Evolutionary conservation across 2,329 filamentous ascomycete genomes (phyloP).

Genomic region (Fusarium miscanthi): DNA sequence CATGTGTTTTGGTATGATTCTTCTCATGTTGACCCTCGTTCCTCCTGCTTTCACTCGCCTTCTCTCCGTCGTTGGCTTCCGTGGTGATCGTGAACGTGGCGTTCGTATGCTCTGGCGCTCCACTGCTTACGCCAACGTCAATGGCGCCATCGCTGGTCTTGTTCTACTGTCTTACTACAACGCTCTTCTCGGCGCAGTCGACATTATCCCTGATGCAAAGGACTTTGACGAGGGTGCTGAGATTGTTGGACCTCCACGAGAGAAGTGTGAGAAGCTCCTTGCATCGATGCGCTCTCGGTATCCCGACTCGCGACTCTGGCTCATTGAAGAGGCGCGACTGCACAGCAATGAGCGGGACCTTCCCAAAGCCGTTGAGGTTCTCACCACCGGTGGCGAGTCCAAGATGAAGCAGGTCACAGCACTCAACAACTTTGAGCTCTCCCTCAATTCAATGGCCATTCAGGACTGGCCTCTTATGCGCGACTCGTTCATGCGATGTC

Average conservation of each 20-base stretch:
- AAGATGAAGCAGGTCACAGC: conserved; percentile 91
- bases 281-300: conserved; percentile 80
- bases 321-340: conserved; percentile 87
- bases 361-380: conserved; percentile 72
- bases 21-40: conserved; percentile 90
- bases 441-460: conserved; percentile 80
- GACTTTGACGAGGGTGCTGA: conserved; percentile 67
- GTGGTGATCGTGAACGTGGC: conserved; percentile 85
- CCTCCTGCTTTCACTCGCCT: conserved; percentile 91
- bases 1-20: conserved; percentile 88
- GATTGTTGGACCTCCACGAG: conserved; percentile 76
- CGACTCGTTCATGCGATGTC: conserved; percentile 77
- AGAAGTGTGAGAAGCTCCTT: conserved; percentile 75
- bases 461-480: conserved; percentile 82
- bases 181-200: conserved; percentile 83
- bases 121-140: conserved; percentile 85
- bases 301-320: conserved; percentile 86
- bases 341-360: conserved; percentile 74
- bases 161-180: conserved; percentile 90
- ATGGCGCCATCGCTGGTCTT: conserved; percentile 89
- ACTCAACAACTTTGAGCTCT: conserved; percentile 85
- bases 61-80: conserved; percentile 89
- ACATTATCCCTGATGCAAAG: conserved; percentile 77
- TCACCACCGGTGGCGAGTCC: conserved; percentile 69
- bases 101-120: conserved; percentile 91